Conservation (phyloP, 192 early-diverging fungal species). For the Borealophlyctis nickersoniae region DNA sequence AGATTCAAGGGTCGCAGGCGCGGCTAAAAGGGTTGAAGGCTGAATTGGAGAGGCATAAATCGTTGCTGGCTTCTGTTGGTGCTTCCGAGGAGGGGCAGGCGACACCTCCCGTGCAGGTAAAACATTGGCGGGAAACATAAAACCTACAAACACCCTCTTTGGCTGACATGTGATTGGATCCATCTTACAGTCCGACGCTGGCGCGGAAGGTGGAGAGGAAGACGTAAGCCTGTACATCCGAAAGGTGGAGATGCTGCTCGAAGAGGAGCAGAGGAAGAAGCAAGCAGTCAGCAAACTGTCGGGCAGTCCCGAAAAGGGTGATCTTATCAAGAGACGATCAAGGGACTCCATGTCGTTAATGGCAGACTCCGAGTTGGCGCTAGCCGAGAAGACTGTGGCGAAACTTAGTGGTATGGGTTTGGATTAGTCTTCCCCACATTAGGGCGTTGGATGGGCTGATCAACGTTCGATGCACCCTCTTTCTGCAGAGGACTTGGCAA, state of each 20-base stretch:
- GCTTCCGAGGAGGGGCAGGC: too few species aligned
- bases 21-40: conserved; percentile 23
- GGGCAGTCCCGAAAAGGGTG: conserved; percentile 8
- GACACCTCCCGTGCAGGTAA: too few species aligned
- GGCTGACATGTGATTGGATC: background rate
- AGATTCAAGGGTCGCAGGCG: conserved; percentile 35
- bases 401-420: conserved; percentile 19
- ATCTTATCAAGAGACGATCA: conserved; percentile 17
- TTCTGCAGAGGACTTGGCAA: conserved; percentile 14
- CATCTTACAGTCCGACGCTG: too few species aligned
- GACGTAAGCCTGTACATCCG: conserved; percentile 20
- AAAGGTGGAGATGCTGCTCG: conserved; percentile 39
- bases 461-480: too few species aligned
- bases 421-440: conserved; percentile 2
- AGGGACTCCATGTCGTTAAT: background rate
- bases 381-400: conserved; percentile 11
- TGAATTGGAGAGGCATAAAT: conserved; percentile 30
- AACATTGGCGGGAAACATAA: too few species aligned
- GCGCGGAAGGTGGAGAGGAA: conserved; percentile 19
- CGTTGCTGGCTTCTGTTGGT: too few species aligned
- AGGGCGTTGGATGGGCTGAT: too few species aligned
- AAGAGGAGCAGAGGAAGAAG: conserved; percentile 39
- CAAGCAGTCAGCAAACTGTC: conserved; percentile 33
- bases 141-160: background rate
- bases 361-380: conserved; percentile 21